Conservation (phyloP, 2,329 filamentous ascomycete genomes). For the Blastomyces gilchristii region DNA sequence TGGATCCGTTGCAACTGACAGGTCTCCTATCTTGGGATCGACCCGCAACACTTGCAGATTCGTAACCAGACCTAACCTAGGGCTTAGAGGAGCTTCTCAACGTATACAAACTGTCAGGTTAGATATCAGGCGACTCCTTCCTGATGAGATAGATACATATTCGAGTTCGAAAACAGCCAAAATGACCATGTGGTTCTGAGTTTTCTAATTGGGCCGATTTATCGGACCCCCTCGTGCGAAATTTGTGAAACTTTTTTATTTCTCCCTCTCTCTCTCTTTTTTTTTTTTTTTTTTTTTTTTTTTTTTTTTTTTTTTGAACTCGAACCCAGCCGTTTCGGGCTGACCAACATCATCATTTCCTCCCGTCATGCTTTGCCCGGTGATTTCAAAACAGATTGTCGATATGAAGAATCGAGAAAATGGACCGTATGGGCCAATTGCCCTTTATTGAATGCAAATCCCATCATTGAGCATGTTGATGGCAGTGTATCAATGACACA, state of each 20-base stretch:
- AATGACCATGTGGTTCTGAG: too few species aligned
- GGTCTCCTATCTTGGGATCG: constrained; percentile 14
- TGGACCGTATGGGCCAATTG: not conserved
- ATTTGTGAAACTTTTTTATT: not conserved
- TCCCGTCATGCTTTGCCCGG: not conserved
- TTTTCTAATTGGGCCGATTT: not conserved
- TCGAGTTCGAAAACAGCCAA: not conserved
- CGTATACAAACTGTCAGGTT: not conserved
- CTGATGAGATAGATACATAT: not conserved
- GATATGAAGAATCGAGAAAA: not conserved
- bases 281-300: too few species aligned
- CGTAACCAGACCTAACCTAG: constrained; percentile 11
- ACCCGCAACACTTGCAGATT: constrained; percentile 22
- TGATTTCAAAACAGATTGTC: not conserved
- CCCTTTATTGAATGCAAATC: not conserved
- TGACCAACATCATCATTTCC: not conserved
- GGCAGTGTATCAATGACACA: not conserved
- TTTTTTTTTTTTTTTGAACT: not conserved
- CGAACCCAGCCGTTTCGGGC: not conserved
- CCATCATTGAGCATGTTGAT: not conserved
- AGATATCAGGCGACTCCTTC: not conserved
- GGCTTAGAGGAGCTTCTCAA: constrained; percentile 3
- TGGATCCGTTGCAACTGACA: constrained; percentile 11
- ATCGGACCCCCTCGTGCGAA: not conserved
- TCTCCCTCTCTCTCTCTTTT: too few species aligned